These are phyloP conservation scores for Phytomonas francai DNA, from an alignment of 208 protist genomes.

Conservation along the genomic window DNA sequence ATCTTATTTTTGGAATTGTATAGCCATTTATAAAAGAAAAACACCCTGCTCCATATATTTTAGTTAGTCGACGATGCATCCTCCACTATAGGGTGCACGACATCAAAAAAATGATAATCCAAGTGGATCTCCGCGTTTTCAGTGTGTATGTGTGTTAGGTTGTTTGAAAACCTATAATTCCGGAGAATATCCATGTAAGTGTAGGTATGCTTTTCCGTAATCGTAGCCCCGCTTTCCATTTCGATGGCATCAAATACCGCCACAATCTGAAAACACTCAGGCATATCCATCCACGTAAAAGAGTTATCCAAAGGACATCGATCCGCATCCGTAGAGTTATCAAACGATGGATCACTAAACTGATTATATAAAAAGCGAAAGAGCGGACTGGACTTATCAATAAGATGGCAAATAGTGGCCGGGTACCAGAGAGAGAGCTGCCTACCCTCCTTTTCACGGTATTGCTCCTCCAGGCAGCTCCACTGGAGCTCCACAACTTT, in stretches of 20 bases:
- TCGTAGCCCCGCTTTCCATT: constrained; percentile 61
- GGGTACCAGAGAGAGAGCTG: constrained; percentile 79
- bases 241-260: constrained; percentile 75
- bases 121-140: constrained; percentile 45
- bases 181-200: constrained; percentile 57
- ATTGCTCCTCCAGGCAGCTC: constrained; percentile 55
- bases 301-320: constrained; percentile 2
- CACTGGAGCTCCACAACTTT: constrained; percentile 65
- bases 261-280: constrained; percentile 59
- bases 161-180: constrained; percentile 72
- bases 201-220: constrained; percentile 71
- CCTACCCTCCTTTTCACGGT: constrained; percentile 24
- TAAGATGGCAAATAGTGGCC: constrained; percentile 52
- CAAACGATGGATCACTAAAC: neutral
- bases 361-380: constrained; percentile 29
- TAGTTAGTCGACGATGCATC: constrained; percentile 45
- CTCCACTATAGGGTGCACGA: constrained; percentile 40
- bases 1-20: constrained; percentile 4
- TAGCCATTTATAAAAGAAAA: neutral
- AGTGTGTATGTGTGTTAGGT: constrained; percentile 52
- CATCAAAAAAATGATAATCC: constrained; percentile 85
- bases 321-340: neutral
- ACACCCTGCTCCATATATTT: constrained; percentile 15
- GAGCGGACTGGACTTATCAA: constrained; percentile 72
- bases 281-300: too few relatives aligned